Percentiles rank a stretch among this genome's conserved stretches.
These are phyloP conservation scores for Periconia macrospinosa DNA, from an alignment of 2,329 filamentous ascomycete genomes.

Conservation along the genomic window DNA sequence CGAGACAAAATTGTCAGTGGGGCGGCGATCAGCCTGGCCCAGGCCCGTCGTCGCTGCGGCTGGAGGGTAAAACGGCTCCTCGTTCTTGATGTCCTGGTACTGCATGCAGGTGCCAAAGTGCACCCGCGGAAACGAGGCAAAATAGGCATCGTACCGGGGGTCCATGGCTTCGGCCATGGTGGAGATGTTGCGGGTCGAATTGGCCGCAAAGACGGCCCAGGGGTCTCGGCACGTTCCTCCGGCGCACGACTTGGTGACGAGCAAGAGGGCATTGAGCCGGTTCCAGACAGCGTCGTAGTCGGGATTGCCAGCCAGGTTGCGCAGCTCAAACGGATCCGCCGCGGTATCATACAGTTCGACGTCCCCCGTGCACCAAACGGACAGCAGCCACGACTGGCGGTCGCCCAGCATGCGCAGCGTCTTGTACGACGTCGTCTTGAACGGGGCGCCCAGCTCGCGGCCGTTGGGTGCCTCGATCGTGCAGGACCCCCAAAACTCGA, in stretches of 20 bases:
- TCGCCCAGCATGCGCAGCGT: conserved; percentile 56
- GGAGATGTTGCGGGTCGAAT: neutral
- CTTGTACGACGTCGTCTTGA: conserved; percentile 63
- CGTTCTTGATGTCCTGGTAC: neutral
- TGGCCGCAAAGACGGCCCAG: neutral
- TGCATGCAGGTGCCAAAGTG: neutral
- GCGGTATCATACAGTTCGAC: conserved; percentile 63
- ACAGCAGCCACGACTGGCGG: conserved; percentile 64
- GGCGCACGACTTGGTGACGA: neutral
- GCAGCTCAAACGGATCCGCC: neutral
- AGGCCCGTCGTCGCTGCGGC: neutral
- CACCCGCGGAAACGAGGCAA: neutral
- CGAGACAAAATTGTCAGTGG: neutral
- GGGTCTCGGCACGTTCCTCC: neutral
- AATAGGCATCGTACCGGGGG: neutral
- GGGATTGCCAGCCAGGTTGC: neutral
- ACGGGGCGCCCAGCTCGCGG: neutral
- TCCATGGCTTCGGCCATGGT: neutral
- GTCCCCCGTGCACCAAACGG: conserved; percentile 69
- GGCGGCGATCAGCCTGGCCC: neutral
- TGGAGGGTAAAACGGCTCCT: neutral
- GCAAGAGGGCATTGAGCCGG: neutral
- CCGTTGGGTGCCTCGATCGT: conserved; percentile 14
- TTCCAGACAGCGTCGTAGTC: neutral
- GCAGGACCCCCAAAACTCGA: conserved; percentile 43